These are phyloP conservation scores for Parachlorella kessleri DNA, from an alignment of 139 green algal genomes.

Conservation along the genomic window DNA sequence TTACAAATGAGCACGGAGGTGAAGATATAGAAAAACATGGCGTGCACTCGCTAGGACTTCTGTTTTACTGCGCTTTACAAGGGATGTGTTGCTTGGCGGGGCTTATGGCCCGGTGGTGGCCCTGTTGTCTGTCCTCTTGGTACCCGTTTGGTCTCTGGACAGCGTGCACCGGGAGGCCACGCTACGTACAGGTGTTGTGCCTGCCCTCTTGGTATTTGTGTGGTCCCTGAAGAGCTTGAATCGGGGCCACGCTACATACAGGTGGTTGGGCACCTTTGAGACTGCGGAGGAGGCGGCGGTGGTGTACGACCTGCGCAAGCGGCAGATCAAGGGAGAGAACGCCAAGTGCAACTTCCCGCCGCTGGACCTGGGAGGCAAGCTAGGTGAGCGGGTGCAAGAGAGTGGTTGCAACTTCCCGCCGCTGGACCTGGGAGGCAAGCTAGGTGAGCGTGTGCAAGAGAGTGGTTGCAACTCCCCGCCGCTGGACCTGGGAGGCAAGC, in stretches of 20 bases:
- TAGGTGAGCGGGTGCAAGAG: constrained; percentile 1
- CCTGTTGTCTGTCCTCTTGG: no score
- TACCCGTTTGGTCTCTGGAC: no score
- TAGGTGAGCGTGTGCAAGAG: constrained; percentile 19
- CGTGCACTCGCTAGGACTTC: no score
- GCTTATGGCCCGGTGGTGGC: no score
- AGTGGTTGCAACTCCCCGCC: constrained; percentile 1
- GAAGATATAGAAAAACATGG: no score
- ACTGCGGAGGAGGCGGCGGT: constrained; percentile 72
- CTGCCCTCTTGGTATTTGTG: no score
- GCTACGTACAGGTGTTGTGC: no score
- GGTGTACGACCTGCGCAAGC: constrained; percentile 85
- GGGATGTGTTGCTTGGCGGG: no score
- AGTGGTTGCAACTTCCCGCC: constrained; percentile 73
- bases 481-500: constrained; percentile 12
- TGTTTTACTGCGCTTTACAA: no score
- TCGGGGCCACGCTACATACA: neutral
- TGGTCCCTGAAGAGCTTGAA: no score
- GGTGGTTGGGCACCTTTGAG: constrained; percentile 92
- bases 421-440: constrained; percentile 12
- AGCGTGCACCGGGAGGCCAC: no score
- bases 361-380: constrained; percentile 12
- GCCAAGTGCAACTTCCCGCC: constrained; percentile 82
- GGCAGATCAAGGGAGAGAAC: constrained; percentile 74
- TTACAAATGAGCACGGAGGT: no score